Evolutionary conservation across 2,329 filamentous ascomycete genomes (phyloP).

Genomic region (Aspergillus sp.): DNA sequence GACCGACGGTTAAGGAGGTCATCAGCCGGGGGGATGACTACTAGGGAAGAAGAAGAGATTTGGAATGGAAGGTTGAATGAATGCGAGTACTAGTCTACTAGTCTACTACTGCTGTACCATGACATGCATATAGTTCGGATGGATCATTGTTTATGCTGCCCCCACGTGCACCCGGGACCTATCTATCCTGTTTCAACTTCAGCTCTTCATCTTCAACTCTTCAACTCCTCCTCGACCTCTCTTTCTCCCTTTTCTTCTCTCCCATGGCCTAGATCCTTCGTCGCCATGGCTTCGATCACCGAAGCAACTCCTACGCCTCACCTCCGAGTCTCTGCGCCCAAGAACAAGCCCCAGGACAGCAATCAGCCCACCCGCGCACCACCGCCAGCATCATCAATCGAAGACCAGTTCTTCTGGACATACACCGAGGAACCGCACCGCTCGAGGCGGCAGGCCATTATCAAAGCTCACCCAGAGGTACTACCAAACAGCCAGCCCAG

Average conservation of each 20-base stretch:
- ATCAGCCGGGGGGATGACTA: slow-evolving; percentile 81
- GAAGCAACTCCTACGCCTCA: slow-evolving; percentile 23
- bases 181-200: too few species aligned
- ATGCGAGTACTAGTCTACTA: too few species aligned
- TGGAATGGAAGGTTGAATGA: too few species aligned
- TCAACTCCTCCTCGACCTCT: background rate
- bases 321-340: slow-evolving; percentile 25
- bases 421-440: slow-evolving; percentile 97
- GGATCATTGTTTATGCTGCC: background rate
- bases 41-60: slow-evolving; percentile 34
- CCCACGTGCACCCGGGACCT: too few species aligned
- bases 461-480: slow-evolving; percentile 96
- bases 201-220: slow-evolving; percentile 4
- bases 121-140: background rate
- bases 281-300: slow-evolving; percentile 20
- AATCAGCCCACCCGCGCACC: slow-evolving; percentile 19
- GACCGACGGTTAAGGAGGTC: slow-evolving; percentile 76
- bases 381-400: slow-evolving; percentile 24
- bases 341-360: slow-evolving; percentile 11
- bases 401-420: slow-evolving; percentile 85
- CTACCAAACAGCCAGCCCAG: slow-evolving; percentile 6
- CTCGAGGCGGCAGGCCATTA: slow-evolving; percentile 82
- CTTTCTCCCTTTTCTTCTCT: slow-evolving; percentile 1
- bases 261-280: slow-evolving; percentile 14
- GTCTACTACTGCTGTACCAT: too few species aligned